Base-by-base conservation (phyloP, 306 rosid genomes). In the Castanea mollissima region DNA sequence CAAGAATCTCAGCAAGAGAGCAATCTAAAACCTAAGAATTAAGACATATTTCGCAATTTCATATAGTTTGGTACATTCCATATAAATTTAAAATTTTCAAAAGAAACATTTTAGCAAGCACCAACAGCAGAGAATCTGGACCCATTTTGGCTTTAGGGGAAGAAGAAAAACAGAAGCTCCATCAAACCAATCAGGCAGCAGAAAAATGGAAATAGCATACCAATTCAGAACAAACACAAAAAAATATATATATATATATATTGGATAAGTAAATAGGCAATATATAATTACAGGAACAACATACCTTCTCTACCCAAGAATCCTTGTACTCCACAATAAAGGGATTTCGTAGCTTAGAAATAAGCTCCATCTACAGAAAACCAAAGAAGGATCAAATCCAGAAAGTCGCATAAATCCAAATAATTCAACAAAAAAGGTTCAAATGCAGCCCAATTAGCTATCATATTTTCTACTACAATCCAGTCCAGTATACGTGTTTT, bases 301-400 rank as follows among this genome's bases (percentile, higher is more conserved):
- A 21, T 88, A 93, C 99, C 98, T 93, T 96, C 86, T 96, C 99
- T 19, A 96, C 99, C 99, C 99, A 96, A 41, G 99, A 96, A 90
- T 96, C 99, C 83, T 96, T 96, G 86, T 96, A 96, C 87, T 96
- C 99, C 86, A 96, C 99, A 71, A 96, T 93, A 85, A 91, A 96
- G 71, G 97, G 99, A 82, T 93, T 96, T 59, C 91, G 82, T 13
- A 96, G 76, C 83, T 87, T 93, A 57, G 98, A 93, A 80, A 96
- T 91, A 55, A 96, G 98, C 82, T 96, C 99, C 99, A 96, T 96
- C 99, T 96, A 57, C 76, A 80, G 19, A 88, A 73, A 80, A 51
- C 78, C 64, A 7, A 74, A 55, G 81, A 41, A 0, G 29, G 38
- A 68, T 5, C 74, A 78, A 65, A 60, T 49, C 57, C 38, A 69